Evolutionary conservation across 768 basidiomycete species (phyloP), one percentile per base, ranked within the genome.

Genomic region (Agaricus blazei): DNA sequence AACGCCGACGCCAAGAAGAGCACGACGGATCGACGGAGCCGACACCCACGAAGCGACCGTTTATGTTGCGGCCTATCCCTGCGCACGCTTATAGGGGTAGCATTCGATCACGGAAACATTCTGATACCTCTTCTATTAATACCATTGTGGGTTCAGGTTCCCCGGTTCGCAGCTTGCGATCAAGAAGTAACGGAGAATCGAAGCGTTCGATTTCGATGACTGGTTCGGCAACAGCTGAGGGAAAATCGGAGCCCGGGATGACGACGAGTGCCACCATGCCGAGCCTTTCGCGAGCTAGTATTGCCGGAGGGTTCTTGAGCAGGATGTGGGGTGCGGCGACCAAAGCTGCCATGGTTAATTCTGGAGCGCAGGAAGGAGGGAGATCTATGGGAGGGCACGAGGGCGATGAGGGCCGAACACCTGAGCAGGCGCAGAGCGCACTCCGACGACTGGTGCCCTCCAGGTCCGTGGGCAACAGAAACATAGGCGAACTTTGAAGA

Each of bases 321-420:
- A 77, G 87, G 28, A 87, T 89, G 84, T 88, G 87, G 83, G 87
- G 79, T 36, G 83, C 80, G 9, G 83, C 84, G 42, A 56, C 54
- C 5, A 56, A 56, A 24, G 48, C 54, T 31, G 42, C 42, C 38
- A 38, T 58, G 47, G 28, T 48, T 14, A 42, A 23, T 40, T 54
- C 52, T 26, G 52, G 44, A 28, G 24, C 24, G 24, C 44, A 37
- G 15, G 45, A 54, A 29, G 38, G 28, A 31, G 41, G 47, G n/a
- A 49, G 34, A 40, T 14, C 29, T 34, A 4, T 11, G n/a, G 40
- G 54, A 55, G 40, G 37, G 24, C 41, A 15, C 34, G 37, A 34
- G 7, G 46, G 7, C 9, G 48, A 50, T 14, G 46, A 4, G 12
- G 48, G 43, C 28, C 38, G n/a, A 38, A 43, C 54, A 26, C 47